Percentiles rank a stretch among this genome's conserved stretches.
phyloP scores from a whole-genome alignment of 345 rosid species.

The Eucalyptus cloeziana region DNA sequence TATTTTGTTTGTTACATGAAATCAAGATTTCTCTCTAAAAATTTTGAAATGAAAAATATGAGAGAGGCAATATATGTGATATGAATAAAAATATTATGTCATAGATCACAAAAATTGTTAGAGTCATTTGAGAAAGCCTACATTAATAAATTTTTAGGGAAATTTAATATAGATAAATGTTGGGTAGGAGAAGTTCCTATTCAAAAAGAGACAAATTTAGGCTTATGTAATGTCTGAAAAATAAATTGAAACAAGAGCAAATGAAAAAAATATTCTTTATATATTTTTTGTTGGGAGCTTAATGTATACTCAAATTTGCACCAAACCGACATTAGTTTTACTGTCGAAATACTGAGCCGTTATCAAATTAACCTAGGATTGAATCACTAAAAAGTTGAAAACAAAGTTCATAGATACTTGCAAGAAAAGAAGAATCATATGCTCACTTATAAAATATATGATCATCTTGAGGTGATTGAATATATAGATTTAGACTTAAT shows the following conservation, averaged over 20 bases:
- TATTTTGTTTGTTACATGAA: not conserved
- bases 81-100: too few relatives aligned
- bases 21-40: not conserved
- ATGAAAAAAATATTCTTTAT: too few relatives aligned
- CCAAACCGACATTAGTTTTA: not conserved
- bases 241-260: not conserved
- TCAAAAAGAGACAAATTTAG: not conserved
- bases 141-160: too few relatives aligned
- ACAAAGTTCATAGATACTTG: not conserved
- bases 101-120: not conserved
- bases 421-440: too few relatives aligned
- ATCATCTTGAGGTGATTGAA: not conserved
- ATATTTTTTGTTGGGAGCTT: not conserved
- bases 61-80: not conserved
- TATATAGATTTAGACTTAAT: not conserved
- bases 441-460: not conserved
- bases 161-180: not conserved
- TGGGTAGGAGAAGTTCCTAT: not conserved
- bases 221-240: not conserved
- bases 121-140: not conserved
- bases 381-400: not conserved
- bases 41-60: too few relatives aligned
- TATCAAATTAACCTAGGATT: not conserved
- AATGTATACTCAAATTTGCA: not conserved
- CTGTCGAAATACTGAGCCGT: accelerated